Percentiles rank a stretch among this genome's conserved stretches.
Conservation (phyloP, 768 basidiomycete genomes). For the Chiua virens region DNA sequence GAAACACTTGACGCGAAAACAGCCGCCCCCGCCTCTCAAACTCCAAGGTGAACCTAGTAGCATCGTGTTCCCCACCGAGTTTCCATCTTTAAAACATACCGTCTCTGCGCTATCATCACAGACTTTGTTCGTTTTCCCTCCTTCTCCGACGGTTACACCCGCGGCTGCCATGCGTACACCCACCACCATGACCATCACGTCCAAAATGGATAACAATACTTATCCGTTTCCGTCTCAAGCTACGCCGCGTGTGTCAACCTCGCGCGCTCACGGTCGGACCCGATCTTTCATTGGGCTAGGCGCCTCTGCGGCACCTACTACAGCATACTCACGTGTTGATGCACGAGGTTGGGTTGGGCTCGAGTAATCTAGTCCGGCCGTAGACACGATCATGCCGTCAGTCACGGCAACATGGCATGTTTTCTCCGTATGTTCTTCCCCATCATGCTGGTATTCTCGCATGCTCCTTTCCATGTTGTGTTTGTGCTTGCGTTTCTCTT, state of each 20-base stretch:
- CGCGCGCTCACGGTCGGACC: constrained; percentile 63
- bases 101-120: constrained; percentile 62
- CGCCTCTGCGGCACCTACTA: constrained; percentile 70
- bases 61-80: constrained; percentile 27
- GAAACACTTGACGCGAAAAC: constrained; percentile 57
- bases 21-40: constrained; percentile 56
- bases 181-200: constrained; percentile 79
- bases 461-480: constrained; percentile 24
- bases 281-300: constrained; percentile 74
- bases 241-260: constrained; percentile 71
- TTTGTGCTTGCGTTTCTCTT: constrained; percentile 21
- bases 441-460: constrained; percentile 20
- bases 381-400: constrained; percentile 6
- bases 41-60: constrained; percentile 35
- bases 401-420: constrained; percentile 8
- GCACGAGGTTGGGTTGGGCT: constrained; percentile 76
- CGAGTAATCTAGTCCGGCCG: constrained; percentile 29
- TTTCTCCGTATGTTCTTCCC: constrained; percentile 17
- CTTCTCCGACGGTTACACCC: constrained; percentile 58
- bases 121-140: constrained; percentile 85
- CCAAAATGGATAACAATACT: constrained; percentile 45
- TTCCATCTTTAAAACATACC: constrained; percentile 21
- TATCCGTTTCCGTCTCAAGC: constrained; percentile 58
- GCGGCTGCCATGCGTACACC: constrained; percentile 59
- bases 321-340: constrained; percentile 81